phyloP scores from a whole-genome alignment of 1,139 yeast genomes.

The Zygoascus meyerae region DNA sequence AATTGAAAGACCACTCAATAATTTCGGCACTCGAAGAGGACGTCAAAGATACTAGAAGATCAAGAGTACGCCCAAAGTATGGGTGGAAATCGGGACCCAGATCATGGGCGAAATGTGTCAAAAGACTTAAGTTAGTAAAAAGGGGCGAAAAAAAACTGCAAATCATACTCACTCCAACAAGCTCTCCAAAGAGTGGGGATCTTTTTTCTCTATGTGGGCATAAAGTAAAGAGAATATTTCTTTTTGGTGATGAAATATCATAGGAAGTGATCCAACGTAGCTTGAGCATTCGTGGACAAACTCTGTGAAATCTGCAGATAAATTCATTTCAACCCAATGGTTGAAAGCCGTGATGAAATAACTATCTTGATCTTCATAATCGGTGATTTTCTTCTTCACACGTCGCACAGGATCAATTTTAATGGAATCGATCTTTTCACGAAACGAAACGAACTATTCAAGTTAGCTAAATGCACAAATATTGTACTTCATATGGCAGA shows the following conservation, averaged over 20 bases:
- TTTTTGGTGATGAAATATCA: constrained; percentile 64
- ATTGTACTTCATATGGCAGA: not conserved
- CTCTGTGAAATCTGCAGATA: constrained; percentile 65
- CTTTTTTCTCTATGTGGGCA: constrained; percentile 48
- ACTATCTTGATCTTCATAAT: constrained; percentile 55
- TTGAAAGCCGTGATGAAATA: constrained; percentile 73
- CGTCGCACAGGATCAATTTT: constrained; percentile 78
- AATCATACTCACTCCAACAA: constrained; percentile 52
- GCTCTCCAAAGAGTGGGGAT: constrained; percentile 72
- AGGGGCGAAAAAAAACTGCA: not conserved
- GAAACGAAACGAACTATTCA: constrained; percentile 56
- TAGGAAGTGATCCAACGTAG: constrained; percentile 67
- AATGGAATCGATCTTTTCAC: constrained; percentile 76
- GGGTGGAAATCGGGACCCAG: constrained; percentile 85
- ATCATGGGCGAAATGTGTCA: constrained; percentile 87
- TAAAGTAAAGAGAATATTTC: constrained; percentile 53
- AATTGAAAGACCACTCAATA: constrained; percentile 78
- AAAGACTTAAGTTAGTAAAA: constrained; percentile 33
- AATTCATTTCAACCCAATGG: constrained; percentile 84
- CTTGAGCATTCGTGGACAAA: constrained; percentile 54
- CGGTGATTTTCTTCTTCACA: constrained; percentile 59
- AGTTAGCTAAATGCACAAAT: not conserved
- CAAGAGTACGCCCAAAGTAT: constrained; percentile 52
- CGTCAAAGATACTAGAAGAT: constrained; percentile 48
- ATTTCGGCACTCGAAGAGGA: constrained; percentile 47